Conservation (phyloP, 495 filamentous ascomycete genomes). For the Bombardia bombarda region DNA sequence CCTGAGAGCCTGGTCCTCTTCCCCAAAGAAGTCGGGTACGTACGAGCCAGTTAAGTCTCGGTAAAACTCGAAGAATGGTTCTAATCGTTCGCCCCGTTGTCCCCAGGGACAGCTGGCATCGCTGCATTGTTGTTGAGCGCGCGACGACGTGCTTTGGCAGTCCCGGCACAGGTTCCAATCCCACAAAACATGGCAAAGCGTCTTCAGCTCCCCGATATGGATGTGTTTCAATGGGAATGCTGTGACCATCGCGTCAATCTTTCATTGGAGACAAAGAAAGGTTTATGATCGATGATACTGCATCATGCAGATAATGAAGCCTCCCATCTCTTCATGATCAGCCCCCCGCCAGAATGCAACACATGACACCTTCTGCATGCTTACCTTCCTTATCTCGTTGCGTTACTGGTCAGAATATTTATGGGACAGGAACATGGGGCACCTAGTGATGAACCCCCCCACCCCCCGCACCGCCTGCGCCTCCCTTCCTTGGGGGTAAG, state of each 20-base stretch:
- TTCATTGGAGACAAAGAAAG: no score
- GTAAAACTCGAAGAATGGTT: slow-evolving; percentile 27
- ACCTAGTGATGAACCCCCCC: no score
- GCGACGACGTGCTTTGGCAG: slow-evolving; percentile 9
- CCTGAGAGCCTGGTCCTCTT: slow-evolving; percentile 13
- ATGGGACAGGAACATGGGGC: no score
- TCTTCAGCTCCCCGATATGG: slow-evolving; percentile 9
- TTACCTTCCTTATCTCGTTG: no score
- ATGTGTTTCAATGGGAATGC: slow-evolving; percentile 12
- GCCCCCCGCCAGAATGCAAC: no score
- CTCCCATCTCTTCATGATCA: no score
- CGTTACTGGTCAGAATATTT: no score
- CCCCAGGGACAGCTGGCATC: slow-evolving; percentile 7
- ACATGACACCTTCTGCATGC: no score
- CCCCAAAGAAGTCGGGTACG: slow-evolving; percentile 15
- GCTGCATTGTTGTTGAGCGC: background rate
- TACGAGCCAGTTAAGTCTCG: slow-evolving; percentile 17
- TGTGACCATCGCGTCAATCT: background rate
- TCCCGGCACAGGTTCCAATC: slow-evolving; percentile 18
- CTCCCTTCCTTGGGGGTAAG: no score
- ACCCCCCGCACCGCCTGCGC: no score
- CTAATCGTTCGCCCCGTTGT: slow-evolving; percentile 8
- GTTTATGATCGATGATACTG: no score
- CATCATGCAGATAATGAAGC: no score
- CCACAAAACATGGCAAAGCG: slow-evolving; percentile 19